phyloP scores from a whole-genome alignment of 768 basidiomycete genomes.

The Suillus plorans region DNA sequence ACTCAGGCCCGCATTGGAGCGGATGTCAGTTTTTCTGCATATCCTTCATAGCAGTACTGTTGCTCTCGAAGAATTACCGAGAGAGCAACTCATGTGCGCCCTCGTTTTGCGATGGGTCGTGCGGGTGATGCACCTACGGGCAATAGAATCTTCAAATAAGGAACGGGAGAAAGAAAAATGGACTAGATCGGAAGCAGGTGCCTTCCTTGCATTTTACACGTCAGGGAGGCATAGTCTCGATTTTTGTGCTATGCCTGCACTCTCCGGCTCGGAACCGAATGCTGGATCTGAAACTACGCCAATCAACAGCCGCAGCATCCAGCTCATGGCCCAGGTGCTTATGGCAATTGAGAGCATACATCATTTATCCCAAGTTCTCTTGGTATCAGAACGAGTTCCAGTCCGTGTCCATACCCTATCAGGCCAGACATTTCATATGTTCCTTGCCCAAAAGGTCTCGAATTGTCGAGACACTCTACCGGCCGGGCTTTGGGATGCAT shows the following conservation, averaged over 20 bases:
- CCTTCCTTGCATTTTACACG: slow-evolving; percentile 54
- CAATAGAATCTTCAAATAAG: slow-evolving; percentile 48
- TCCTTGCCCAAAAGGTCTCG: slow-evolving; percentile 37
- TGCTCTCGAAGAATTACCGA: slow-evolving; percentile 45
- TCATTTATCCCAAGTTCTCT: slow-evolving; percentile 59
- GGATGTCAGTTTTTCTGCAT: slow-evolving; percentile 55
- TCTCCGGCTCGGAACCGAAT: slow-evolving; percentile 14
- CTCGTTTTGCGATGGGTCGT: slow-evolving; percentile 67
- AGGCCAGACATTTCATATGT: slow-evolving; percentile 56
- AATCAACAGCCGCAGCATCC: slow-evolving; percentile 60
- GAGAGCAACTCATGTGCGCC: slow-evolving; percentile 47
- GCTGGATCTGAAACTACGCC: slow-evolving; percentile 16
- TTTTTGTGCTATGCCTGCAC: slow-evolving; percentile 13
- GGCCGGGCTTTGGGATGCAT: slow-evolving; percentile 46
- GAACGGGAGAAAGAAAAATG: slow-evolving; percentile 70
- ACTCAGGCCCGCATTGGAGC: slow-evolving; percentile 47
- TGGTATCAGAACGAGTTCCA: slow-evolving; percentile 50
- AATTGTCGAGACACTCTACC: slow-evolving; percentile 25
- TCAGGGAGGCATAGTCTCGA: slow-evolving; percentile 7
- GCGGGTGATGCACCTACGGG: slow-evolving; percentile 47
- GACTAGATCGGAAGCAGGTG: slow-evolving; percentile 61
- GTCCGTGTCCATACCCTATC: slow-evolving; percentile 53
- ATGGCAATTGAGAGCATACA: slow-evolving; percentile 60
- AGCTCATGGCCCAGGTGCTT: slow-evolving; percentile 64
- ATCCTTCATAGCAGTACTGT: slow-evolving; percentile 54